Percentiles rank a stretch among this genome's conserved stretches.
Evolutionary conservation across 352 stramenopile species (phyloP).

Genomic region (Phytopythium delawarense): DNA sequence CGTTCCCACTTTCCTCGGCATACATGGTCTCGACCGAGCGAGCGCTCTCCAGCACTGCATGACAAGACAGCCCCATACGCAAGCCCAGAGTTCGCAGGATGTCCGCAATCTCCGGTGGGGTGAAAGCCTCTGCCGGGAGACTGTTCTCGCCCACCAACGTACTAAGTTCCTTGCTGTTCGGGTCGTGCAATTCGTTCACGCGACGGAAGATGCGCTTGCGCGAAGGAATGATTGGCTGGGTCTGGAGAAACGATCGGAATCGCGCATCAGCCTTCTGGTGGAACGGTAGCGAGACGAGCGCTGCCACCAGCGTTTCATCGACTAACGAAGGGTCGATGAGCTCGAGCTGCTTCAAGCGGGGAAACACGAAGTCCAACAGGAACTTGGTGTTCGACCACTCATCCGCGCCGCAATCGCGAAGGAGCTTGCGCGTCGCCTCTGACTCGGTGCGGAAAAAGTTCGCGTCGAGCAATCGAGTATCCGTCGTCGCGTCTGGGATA

Average conservation of each 20-base stretch:
- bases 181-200: constrained; percentile 63
- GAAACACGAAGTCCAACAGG: constrained; percentile 62
- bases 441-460: constrained; percentile 44
- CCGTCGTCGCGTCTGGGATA: constrained; percentile 35
- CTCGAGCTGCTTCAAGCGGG: constrained; percentile 34
- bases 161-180: constrained; percentile 55
- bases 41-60: constrained; percentile 69
- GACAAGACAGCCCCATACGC: constrained; percentile 55
- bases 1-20: constrained; percentile 11
- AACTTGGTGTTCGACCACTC: constrained; percentile 55
- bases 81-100: constrained; percentile 55
- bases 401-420: constrained; percentile 43
- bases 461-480: constrained; percentile 40
- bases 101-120: constrained; percentile 35
- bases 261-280: constrained; percentile 45
- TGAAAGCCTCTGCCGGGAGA: constrained; percentile 50
- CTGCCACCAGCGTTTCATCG: constrained; percentile 43
- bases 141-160: constrained; percentile 64
- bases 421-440: constrained; percentile 32
- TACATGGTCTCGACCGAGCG: constrained; percentile 54
- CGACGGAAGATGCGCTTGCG: constrained; percentile 42
- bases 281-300: constrained; percentile 40
- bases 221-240: constrained; percentile 46
- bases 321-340: constrained; percentile 27
- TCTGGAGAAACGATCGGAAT: constrained; percentile 47